These are phyloP conservation scores for Neospora caninum DNA, from an alignment of 169 alveolate genomes.

Conservation along the genomic window DNA sequence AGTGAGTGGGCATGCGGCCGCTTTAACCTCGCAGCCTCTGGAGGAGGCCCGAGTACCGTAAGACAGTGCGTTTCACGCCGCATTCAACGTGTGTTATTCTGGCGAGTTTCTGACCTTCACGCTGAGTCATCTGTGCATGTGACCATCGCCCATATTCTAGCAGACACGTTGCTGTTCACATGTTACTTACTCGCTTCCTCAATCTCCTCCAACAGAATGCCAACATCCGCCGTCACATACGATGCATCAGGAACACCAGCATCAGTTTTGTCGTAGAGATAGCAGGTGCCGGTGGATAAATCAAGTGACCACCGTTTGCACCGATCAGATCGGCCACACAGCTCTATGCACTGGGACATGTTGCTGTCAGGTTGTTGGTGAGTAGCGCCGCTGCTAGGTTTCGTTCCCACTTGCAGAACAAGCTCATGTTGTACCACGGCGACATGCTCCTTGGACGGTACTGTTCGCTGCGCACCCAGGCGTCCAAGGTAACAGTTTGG, in stretches of 20 bases:
- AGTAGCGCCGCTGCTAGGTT: background rate
- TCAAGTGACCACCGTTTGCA: background rate
- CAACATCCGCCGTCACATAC: background rate
- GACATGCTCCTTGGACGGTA: background rate
- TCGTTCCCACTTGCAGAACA: background rate
- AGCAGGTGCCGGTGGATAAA: background rate
- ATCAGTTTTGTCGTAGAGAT: background rate
- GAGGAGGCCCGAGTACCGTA: too few species aligned
- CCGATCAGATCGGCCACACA: background rate
- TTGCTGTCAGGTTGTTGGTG: background rate
- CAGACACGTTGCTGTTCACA: too few species aligned
- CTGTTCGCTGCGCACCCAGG: background rate
- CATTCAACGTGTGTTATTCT: too few species aligned
- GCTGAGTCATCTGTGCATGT: too few species aligned
- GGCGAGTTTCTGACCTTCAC: too few species aligned
- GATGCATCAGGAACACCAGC: background rate
- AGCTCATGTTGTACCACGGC: background rate
- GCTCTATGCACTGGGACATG: background rate
- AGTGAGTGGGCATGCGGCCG: too few species aligned
- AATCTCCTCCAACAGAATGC: background rate
- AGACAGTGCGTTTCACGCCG: too few species aligned
- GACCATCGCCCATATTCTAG: too few species aligned
- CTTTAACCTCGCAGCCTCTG: too few species aligned
- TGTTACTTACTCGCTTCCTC: background rate
- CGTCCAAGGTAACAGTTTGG: background rate